phyloP scores from a whole-genome alignment of 495 filamentous ascomycete genomes.

The Xylaria flabelliformis region DNA sequence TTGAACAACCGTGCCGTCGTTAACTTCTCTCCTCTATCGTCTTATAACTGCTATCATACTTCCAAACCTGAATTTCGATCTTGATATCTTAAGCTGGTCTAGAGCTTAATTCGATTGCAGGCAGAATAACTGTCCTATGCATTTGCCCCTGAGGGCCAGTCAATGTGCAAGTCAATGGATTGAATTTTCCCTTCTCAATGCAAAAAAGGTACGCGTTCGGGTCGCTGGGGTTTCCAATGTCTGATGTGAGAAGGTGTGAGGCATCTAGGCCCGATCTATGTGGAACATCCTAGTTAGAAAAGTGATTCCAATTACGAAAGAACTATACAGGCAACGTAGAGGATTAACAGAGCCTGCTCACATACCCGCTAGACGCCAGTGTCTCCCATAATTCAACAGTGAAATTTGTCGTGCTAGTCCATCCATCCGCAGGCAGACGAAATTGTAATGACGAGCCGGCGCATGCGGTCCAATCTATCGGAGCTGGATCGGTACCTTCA shows the following conservation, averaged over 20 bases:
- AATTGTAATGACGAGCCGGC: slow-evolving; percentile 27
- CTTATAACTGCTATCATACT: neutral
- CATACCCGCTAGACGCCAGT: slow-evolving; percentile 32
- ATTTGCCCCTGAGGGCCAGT: slow-evolving; percentile 28
- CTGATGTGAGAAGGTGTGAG: slow-evolving; percentile 25
- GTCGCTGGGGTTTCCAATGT: slow-evolving; percentile 32
- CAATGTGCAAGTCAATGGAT: slow-evolving; percentile 33
- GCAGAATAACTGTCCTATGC: slow-evolving; percentile 28
- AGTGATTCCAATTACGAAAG: neutral
- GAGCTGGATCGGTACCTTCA: slow-evolving; percentile 27
- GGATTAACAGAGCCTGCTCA: neutral
- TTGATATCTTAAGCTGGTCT: slow-evolving; percentile 24
- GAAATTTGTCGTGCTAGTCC: slow-evolving; percentile 33
- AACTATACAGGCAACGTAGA: neutral
- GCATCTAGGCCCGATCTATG: slow-evolving; percentile 34
- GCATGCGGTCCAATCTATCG: slow-evolving; percentile 34
- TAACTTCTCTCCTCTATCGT: neutral
- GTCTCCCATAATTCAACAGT: slow-evolving; percentile 34
- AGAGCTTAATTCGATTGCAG: slow-evolving; percentile 16
- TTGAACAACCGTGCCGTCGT: neutral
- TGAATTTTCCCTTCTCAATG: slow-evolving; percentile 40
- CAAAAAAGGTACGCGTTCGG: slow-evolving; percentile 37
- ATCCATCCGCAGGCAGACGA: slow-evolving; percentile 33
- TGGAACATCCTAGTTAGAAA: neutral
- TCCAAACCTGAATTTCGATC: neutral